Base-by-base conservation (phyloP, 371 early-diverging fungal species). In the Circinella umbellata region DNA sequence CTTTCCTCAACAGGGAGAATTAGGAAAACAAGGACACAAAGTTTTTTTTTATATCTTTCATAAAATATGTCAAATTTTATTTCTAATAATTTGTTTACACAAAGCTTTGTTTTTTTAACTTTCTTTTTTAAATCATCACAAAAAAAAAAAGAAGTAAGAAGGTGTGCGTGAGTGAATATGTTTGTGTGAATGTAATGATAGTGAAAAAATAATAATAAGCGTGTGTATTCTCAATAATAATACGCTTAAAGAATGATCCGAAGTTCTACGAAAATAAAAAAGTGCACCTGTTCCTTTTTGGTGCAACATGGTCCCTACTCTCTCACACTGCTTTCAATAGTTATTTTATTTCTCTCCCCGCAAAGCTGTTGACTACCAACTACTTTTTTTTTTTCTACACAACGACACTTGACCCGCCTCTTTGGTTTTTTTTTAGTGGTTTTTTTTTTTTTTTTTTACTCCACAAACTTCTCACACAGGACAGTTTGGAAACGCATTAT, bases 271-370 rank as follows among this genome's bases (percentile, higher is more conserved):
- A 57, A 5, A 42, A 42, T 42, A 42, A 42, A 9, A 42, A 57
- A 34, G 57, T 8, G 57, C 57, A 57, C 57, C 57, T 57, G 20
- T 18, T 35, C 20, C 34, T 47, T 27, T 51, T 36, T 51, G 48
- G 65, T 64, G 65, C 53, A 38, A 64, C 65, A 64, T 64, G 65
- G 65, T 57, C 55, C 66, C 59, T 54, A 38, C 66, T 64, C 36
- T 48, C 64, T 51, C 64, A 17, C 53, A 66, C 47, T 27, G 20
- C 7, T 27, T 66, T 57, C 27, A 27, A 27, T 27, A 27, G 27
- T 27, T 27, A 27, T 27, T 9, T 18, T 11, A 35, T 18, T 64
- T 66, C 59, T 53, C 53, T 48, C 53, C 65, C 48, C 65, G 48
- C 42, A 64, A 48, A 15, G 15, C 47, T 11, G 42, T 11, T 42